These are phyloP conservation scores for Tricholoma matsutake DNA, from an alignment of 768 basidiomycete genomes.

Conservation along the genomic window DNA sequence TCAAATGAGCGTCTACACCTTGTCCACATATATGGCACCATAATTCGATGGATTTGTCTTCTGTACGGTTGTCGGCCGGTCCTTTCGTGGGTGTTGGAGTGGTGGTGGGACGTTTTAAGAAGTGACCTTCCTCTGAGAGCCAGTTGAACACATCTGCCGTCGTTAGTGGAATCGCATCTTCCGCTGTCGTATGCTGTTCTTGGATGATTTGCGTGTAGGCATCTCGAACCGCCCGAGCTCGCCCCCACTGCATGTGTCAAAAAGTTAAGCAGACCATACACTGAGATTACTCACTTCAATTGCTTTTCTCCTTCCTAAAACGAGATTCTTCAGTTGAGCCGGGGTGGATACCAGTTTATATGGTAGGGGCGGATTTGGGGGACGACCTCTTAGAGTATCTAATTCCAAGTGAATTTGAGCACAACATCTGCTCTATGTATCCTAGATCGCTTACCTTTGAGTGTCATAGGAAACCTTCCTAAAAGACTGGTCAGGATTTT, in stretches of 20 bases:
- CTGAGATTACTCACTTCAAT: constrained; percentile 38
- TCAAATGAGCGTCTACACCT: constrained; percentile 18
- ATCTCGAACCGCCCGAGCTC: constrained; percentile 41
- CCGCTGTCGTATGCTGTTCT: constrained; percentile 8
- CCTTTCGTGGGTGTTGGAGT: constrained; percentile 2
- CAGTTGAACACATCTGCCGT: constrained; percentile 45
- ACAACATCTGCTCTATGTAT: neutral
- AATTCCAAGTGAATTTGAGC: neutral
- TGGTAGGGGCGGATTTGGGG: constrained; percentile 26
- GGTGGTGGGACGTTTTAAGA: constrained; percentile 16
- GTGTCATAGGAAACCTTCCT: constrained; percentile 41
- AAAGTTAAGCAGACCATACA: neutral
- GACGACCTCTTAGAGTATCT: constrained; percentile 27
- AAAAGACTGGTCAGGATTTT: constrained; percentile 30
- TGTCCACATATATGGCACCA: constrained; percentile 36
- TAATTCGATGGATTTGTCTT: constrained; percentile 8
- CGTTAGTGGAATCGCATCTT: constrained; percentile 27
- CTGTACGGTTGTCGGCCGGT: neutral
- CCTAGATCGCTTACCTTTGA: constrained; percentile 29
- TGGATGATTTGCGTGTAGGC: constrained; percentile 31
- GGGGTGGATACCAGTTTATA: constrained; percentile 37
- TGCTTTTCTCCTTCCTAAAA: constrained; percentile 47
- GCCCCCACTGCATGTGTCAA: constrained; percentile 39
- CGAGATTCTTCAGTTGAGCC: constrained; percentile 33
- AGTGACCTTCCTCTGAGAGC: constrained; percentile 42